phyloP scores from a whole-genome alignment of 176 grass and related monocot genomes.

The Musa acuminata region DNA sequence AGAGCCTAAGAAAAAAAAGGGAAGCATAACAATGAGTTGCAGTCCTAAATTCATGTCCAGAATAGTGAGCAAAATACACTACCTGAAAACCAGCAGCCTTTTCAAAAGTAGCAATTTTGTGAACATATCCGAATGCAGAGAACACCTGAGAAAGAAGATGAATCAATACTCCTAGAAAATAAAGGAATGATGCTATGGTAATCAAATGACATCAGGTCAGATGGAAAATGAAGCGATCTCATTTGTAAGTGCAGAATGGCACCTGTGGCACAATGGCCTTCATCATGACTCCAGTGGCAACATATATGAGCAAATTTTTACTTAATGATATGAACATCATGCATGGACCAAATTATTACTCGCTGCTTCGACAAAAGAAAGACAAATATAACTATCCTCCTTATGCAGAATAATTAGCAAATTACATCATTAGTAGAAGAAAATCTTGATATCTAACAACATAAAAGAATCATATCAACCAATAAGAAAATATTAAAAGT shows the following conservation, averaged over 20 bases:
- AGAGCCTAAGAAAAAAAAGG: conserved; percentile 40
- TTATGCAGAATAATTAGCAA: background rate
- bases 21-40: background rate
- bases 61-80: background rate
- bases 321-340: background rate
- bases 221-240: background rate
- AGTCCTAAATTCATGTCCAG: background rate
- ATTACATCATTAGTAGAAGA: background rate
- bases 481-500: conserved; percentile 22
- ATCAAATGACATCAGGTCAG: background rate
- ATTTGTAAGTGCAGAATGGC: background rate
- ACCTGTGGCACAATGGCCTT: background rate
- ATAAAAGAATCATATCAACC: conserved; percentile 1
- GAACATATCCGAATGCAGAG: conserved; percentile 89
- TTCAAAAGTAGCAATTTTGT: conserved; percentile 99
- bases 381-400: background rate
- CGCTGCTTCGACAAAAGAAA: background rate
- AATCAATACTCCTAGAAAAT: background rate
- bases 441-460: background rate
- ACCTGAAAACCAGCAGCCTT: conserved; percentile 98
- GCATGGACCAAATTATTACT: background rate
- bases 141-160: conserved; percentile 51
- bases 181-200: background rate
- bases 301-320: background rate
- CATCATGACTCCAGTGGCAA: conserved; percentile 17